Base-by-base conservation (phyloP, 2,329 filamentous ascomycete species). In the Diplodia intermedia region DNA sequence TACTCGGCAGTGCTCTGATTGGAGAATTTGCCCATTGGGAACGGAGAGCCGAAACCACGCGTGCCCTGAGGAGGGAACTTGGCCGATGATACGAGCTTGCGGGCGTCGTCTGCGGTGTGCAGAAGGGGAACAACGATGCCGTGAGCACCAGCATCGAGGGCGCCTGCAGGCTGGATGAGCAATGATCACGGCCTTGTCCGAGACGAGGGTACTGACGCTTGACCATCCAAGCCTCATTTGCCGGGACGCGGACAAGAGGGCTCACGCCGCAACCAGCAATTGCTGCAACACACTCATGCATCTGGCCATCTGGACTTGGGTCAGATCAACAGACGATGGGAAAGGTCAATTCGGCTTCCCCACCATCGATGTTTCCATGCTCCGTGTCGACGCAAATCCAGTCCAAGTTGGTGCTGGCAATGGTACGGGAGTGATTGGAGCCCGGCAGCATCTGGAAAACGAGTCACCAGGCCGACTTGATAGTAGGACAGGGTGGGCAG, bases 221-320 rank as follows among this genome's bases (percentile, higher is more conserved):
- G 68, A 88, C 85, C 85, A 88, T 87, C 86, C 85, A 88, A 57
- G 83, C 80, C 76, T 88, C 85, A 67, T 86, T 86, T 31, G 84
- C 85, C 15, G 85, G 81, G 52, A 88, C 83, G 63, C 80, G 77
- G 23, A 84, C 81, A 14, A 83, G 70, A 5, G 82, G 81, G 47
- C 77, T 80, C 29, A 82, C 79, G 14, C 80, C 80, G 65, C 79
- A 80, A 29, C 78, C 77, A 43, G 80, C 80, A 53, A 83, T 80
- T n/a, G 81, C 81, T 14, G 82, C 83, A 12, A 87, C 83, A 60
- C 83, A 81, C 73, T 86, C 84, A 71, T 86, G 85, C 85, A 87
- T 87, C 69, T 81, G 78, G 57, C 77, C 79, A 71, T 85, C 83
- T 79, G 67, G 12, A 29, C 0, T 2, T 15, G 18, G n/a, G 8